Conservation (phyloP, 2,329 filamentous ascomycete species). For the Ambrosiella xylebori region DNA sequence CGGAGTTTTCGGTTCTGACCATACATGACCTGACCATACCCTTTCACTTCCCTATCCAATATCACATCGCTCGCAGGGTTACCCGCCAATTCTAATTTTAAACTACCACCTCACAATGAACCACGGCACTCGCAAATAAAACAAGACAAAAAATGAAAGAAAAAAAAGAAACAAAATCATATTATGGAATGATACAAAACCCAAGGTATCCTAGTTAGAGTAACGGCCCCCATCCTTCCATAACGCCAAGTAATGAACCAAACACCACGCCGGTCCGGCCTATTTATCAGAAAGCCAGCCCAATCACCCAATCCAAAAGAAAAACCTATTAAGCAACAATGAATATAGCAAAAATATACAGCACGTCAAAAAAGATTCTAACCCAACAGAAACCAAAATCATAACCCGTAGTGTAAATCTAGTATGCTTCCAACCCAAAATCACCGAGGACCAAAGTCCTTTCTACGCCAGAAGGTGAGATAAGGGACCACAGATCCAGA, state of each 20-base stretch:
- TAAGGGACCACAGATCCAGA: constrained; percentile 25
- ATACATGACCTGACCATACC: no score
- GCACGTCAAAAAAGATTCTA: neutral
- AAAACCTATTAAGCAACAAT: neutral
- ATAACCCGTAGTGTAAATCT: neutral
- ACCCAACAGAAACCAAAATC: neutral
- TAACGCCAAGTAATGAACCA: neutral
- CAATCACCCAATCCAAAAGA: neutral
- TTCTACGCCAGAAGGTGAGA: constrained; percentile 29
- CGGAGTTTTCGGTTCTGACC: no score
- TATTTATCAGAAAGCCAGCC: neutral
- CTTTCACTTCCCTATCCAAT: no score
- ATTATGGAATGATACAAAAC: neutral
- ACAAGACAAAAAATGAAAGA: neutral
- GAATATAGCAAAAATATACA: neutral
- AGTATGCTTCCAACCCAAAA: neutral
- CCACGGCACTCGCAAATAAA: neutral
- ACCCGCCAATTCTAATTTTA: no score
- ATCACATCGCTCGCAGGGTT: no score
- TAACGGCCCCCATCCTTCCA: neutral
- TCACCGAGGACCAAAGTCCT: constrained; percentile 15
- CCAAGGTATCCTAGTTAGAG: neutral
- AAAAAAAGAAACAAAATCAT: neutral
- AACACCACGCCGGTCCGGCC: neutral
- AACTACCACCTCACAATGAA: no score